Evolutionary conservation across 305 asterid species (phyloP).

Genomic region (Fraxinus sp.): DNA sequence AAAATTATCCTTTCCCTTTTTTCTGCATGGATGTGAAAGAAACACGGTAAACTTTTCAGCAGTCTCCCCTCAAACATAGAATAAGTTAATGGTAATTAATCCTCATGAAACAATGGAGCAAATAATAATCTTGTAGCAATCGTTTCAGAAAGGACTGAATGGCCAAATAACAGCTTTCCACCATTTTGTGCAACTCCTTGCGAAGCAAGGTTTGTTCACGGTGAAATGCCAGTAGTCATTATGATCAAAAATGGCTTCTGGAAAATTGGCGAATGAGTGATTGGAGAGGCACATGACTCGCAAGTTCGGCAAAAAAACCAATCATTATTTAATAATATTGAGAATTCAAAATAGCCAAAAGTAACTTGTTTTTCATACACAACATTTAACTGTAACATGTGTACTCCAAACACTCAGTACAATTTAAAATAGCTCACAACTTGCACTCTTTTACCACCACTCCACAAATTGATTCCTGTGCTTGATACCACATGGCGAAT

Average conservation of each 20-base stretch:
- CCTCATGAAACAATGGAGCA: not conserved
- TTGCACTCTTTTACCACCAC: not conserved
- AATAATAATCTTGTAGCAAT: not conserved
- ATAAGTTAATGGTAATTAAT: not conserved
- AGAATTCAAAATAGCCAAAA: not conserved
- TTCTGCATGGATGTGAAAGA: not conserved
- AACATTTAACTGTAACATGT: not conserved
- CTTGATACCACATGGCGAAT: conserved; percentile 6
- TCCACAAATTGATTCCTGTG: not conserved
- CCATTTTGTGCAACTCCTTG: not conserved
- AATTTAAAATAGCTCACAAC: not conserved
- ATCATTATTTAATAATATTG: not conserved
- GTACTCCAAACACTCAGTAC: not conserved
- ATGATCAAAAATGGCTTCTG: not conserved
- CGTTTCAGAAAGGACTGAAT: not conserved
- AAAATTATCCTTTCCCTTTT: not conserved
- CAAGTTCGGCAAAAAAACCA: not conserved
- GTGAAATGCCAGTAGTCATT: not conserved
- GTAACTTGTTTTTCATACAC: not conserved
- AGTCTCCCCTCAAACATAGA: not conserved
- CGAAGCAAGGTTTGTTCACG: not conserved
- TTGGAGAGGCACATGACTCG: not conserved
- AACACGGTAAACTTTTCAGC: not conserved
- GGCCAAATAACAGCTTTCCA: not conserved
- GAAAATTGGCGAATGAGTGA: not conserved